A percentile compares a stretch with the other conserved stretches of the same genome.
Conservation (phyloP, 192 early-diverging fungal species). For the Coemansia sp. region DNA sequence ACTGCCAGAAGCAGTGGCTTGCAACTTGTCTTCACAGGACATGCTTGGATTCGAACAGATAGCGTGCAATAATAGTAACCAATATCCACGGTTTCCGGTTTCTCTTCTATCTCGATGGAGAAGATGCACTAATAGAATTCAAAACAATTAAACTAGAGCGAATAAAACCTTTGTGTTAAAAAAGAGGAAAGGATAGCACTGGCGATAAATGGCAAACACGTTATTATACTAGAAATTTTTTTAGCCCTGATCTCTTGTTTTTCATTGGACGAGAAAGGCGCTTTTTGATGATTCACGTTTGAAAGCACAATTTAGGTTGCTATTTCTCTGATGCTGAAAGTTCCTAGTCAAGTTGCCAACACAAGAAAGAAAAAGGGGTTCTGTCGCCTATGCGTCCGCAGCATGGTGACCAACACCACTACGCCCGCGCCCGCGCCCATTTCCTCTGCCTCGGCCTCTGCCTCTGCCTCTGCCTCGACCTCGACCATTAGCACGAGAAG, state of each 20-base stretch:
- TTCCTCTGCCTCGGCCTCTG: slow-evolving; percentile 11
- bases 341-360: too few species aligned
- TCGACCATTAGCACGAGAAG: not conserved
- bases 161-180: not conserved
- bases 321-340: too few species aligned
- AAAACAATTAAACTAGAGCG: not conserved
- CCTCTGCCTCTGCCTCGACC: slow-evolving; percentile 1
- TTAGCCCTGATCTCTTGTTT: too few species aligned
- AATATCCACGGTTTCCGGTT: not conserved
- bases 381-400: not conserved
- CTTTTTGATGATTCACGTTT: too few species aligned
- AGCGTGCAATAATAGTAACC: not conserved
- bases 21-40: slow-evolving; percentile 5
- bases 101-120: not conserved
- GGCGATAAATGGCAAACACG: not conserved
- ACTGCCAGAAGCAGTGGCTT: not conserved
- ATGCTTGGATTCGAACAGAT: slow-evolving; percentile 2
- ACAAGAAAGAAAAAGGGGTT: not conserved
- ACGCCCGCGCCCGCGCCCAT: slow-evolving; percentile 19
- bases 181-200: not conserved
- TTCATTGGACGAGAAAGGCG: too few species aligned
- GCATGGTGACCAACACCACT: slow-evolving; percentile 2
- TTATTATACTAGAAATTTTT: too few species aligned
- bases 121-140: too few species aligned
- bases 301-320: too few species aligned